A percentile compares a stretch with the other conserved stretches of the same genome.
These are phyloP conservation scores for Stentor roeselii DNA, from an alignment of 73 alveolate genomes.

Conservation along the genomic window DNA sequence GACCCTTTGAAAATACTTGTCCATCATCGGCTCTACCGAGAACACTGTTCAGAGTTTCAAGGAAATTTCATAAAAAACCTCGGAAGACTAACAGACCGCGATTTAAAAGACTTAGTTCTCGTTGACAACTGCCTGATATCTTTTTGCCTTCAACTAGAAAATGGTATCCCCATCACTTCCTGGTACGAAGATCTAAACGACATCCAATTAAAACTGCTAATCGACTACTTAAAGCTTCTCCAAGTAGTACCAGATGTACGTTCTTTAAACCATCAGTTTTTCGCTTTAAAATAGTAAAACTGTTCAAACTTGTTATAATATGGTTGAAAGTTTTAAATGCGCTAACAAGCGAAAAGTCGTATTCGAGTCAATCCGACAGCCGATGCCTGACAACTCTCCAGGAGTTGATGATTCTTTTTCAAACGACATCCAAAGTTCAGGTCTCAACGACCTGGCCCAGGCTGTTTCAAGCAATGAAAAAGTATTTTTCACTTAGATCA, in stretches of 20 bases:
- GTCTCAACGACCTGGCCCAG: background rate
- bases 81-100: slow-evolving; percentile 33
- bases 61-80: slow-evolving; percentile 30
- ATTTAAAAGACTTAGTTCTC: slow-evolving; percentile 34
- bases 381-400: background rate
- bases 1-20: slow-evolving; percentile 46
- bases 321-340: background rate
- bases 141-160: slow-evolving; percentile 43
- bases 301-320: background rate
- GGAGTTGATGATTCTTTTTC: background rate
- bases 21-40: slow-evolving; percentile 65
- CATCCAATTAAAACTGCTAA: too few relatives aligned
- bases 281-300: too few relatives aligned
- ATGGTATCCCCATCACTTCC: slow-evolving; percentile 46
- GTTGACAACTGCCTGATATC: slow-evolving; percentile 47
- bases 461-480: background rate
- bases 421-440: background rate
- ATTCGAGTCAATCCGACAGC: background rate
- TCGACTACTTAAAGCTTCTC: too few relatives aligned
- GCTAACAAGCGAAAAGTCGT: background rate
- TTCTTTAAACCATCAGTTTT: too few relatives aligned
- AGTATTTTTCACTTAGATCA: background rate
- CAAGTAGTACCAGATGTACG: too few relatives aligned
- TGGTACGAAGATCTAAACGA: slow-evolving; percentile 4
- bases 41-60: slow-evolving; percentile 59